Conservation (phyloP, 257 asterid genomes). For the Scutellaria galericulata region DNA sequence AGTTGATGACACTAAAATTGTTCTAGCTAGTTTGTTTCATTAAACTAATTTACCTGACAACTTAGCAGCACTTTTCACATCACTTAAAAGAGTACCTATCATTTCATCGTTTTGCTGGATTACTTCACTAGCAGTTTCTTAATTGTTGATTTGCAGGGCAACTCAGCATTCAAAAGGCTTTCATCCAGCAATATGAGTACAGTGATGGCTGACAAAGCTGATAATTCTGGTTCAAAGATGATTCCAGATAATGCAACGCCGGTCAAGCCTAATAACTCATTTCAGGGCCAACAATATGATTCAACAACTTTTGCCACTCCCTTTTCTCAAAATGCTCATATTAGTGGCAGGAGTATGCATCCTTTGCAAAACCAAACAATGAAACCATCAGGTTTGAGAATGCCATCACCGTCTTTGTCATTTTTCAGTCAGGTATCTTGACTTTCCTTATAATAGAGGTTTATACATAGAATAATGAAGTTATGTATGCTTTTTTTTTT, state of each 20-base stretch:
- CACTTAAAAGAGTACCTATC: conserved; percentile 18
- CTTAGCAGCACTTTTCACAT: conserved; percentile 31
- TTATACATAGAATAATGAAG: conserved; percentile 22
- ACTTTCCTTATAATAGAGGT: conserved; percentile 31
- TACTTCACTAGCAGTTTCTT: conserved; percentile 23
- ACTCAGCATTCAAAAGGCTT: conserved; percentile 44
- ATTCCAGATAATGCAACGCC: conserved; percentile 42
- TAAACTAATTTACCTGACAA: conserved; percentile 16
- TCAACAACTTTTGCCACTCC: conserved; percentile 37
- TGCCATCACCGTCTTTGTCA: conserved; percentile 96
- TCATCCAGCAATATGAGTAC: conserved; percentile 42
- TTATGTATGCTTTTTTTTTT: conserved; percentile 12
- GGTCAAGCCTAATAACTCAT: conserved; percentile 39
- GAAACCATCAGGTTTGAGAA: conserved; percentile 87
- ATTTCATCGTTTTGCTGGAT: conserved; percentile 26
- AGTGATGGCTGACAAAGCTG: conserved; percentile 40
- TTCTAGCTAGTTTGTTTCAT: conserved; percentile 25
- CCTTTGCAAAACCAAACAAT: conserved; percentile 43
- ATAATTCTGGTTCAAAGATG: conserved; percentile 46
- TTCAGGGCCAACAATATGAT: conserved; percentile 41
- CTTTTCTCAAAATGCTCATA: conserved; percentile 44
- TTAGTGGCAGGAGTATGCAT: conserved; percentile 43
- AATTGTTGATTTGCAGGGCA: conserved; percentile 46
- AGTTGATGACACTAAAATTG: conserved; percentile 4
- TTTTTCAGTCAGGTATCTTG: conserved; percentile 78